Evolutionary conservation across 2,329 filamentous ascomycete genomes (phyloP), one percentile per base, ranked within the genome.

Genomic region (Penicillium psychrosexuale): DNA sequence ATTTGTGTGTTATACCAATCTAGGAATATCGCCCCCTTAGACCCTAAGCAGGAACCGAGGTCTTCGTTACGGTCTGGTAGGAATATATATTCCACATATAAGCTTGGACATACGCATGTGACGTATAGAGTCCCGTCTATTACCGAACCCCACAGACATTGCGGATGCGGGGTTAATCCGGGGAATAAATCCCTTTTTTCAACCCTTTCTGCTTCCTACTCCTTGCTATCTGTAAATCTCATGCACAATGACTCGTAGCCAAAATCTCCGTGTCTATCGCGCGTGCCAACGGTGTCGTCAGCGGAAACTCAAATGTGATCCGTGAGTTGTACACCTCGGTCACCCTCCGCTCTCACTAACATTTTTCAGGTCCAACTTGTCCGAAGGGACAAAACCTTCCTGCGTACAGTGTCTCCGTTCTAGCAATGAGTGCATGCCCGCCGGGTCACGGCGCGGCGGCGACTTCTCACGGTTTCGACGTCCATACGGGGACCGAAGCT

Each of bases 241-340:
- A 34, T 31, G 11, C 30, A 13, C 31, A 7, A 34, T 34, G 31
- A 34, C 31, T 15, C 31, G 31, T 3, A 34, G 31, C 15, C 31
- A 34, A 34, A 34, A 34, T 13, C 15, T 34, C 7, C 31, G 31
- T 15, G 31, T 34, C 12, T 34, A 34, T 13, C 51, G 57, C 15
- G 57, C 57, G 2, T 60, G 55, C 15, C 37, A 55, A 11, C 51
- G 51, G 11, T 60, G 57, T 44, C 47, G 57, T 31, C 24, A 34
- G 13, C 55, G 56, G 6, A 61, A 61, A 38, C 46, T 48, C 2
- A 61, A 57, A 51, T 61, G 58, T 43, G 56, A 61, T 45, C 47
- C 47, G 58, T 61, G 31, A 17, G 53, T 51, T 28, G 30, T 31
- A 12, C 5, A 24, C 22, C 22, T 3, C 9, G 3, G 3, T 31